Evolutionary conservation across 1,284 basidiomycete species (phyloP).

Genomic region (Boletus smithii): DNA sequence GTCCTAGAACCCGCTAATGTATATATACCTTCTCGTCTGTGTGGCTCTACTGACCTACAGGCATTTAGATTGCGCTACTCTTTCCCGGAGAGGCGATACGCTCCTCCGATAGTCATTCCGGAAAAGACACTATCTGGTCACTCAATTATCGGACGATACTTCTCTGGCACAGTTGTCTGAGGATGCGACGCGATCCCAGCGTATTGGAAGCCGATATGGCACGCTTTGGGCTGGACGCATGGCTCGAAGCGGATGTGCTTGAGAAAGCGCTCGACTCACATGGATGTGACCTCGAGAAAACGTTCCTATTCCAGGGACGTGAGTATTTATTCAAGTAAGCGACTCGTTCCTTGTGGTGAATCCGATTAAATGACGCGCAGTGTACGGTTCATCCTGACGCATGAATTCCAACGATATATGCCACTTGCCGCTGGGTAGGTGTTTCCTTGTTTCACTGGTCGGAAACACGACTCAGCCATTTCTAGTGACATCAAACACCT

Average conservation of each 20-base stretch:
- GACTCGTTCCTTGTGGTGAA: background rate
- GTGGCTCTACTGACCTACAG: conserved; percentile 6
- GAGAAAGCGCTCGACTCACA: conserved; percentile 61
- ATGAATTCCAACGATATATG: conserved; percentile 64
- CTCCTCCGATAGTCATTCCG: conserved; percentile 33
- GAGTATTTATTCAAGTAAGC: conserved; percentile 76
- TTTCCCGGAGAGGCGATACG: conserved; percentile 65
- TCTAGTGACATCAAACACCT: conserved; percentile 48
- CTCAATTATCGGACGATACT: conserved; percentile 65
- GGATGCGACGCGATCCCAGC: conserved; percentile 46
- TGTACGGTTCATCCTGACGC: conserved; percentile 65
- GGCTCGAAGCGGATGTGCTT: conserved; percentile 68
- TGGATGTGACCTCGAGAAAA: conserved; percentile 61
- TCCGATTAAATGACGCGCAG: conserved; percentile 35
- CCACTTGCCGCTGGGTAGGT: conserved; percentile 59
- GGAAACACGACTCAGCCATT: conserved; percentile 6
- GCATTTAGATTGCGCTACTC: conserved; percentile 55
- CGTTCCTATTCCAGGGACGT: conserved; percentile 64
- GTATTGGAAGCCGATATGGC: conserved; percentile 50
- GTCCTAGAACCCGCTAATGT: conserved; percentile 67
- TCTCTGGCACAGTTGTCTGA: conserved; percentile 68
- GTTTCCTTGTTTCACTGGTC: conserved; percentile 1
- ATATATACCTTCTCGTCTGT: conserved; percentile 26
- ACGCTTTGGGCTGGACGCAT: conserved; percentile 61
- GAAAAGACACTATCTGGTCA: conserved; percentile 69